A percentile compares a stretch with the other conserved stretches of the same genome.
Evolutionary conservation across 352 stramenopile genomes (phyloP).

Genomic region (Pythium aristosporum): DNA sequence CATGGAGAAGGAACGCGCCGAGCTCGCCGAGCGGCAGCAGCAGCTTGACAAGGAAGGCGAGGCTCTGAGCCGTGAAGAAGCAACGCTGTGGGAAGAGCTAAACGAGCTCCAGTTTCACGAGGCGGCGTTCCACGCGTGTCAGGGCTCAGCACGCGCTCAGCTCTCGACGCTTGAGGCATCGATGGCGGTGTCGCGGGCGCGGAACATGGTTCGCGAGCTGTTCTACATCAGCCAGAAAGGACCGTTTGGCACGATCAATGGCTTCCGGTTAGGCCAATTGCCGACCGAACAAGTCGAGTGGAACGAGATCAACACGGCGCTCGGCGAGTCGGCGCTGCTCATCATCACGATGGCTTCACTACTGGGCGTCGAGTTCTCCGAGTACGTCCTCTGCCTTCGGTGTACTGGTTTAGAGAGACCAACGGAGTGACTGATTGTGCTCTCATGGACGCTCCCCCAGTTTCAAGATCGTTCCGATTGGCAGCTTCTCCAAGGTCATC

Average conservation of each 20-base stretch:
- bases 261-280: slow-evolving; percentile 75
- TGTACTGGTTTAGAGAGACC: background rate
- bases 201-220: slow-evolving; percentile 73
- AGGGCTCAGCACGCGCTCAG: slow-evolving; percentile 50
- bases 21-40: slow-evolving; percentile 48
- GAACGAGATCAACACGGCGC: slow-evolving; percentile 87
- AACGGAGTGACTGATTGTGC: background rate
- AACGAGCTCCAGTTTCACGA: slow-evolving; percentile 56
- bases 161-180: slow-evolving; percentile 60
- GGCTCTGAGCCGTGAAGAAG: slow-evolving; percentile 52
- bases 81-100: slow-evolving; percentile 51
- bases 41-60: slow-evolving; percentile 48
- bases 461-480: slow-evolving; percentile 85
- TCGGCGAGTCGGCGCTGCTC: slow-evolving; percentile 73
- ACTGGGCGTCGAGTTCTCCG: slow-evolving; percentile 62
- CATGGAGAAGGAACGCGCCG: slow-evolving; percentile 68
- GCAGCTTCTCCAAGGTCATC: slow-evolving; percentile 87
- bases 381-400: slow-evolving; percentile 36
- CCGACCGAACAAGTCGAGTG: slow-evolving; percentile 64
- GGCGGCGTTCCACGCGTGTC: slow-evolving; percentile 48
- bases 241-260: slow-evolving; percentile 82
- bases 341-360: slow-evolving; percentile 58
- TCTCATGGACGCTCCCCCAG: slow-evolving; percentile 23
- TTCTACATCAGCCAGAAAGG: slow-evolving; percentile 77
- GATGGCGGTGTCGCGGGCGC: slow-evolving; percentile 37